phyloP scores from a whole-genome alignment of 352 stramenopile species.

The Pythium brassicae region DNA sequence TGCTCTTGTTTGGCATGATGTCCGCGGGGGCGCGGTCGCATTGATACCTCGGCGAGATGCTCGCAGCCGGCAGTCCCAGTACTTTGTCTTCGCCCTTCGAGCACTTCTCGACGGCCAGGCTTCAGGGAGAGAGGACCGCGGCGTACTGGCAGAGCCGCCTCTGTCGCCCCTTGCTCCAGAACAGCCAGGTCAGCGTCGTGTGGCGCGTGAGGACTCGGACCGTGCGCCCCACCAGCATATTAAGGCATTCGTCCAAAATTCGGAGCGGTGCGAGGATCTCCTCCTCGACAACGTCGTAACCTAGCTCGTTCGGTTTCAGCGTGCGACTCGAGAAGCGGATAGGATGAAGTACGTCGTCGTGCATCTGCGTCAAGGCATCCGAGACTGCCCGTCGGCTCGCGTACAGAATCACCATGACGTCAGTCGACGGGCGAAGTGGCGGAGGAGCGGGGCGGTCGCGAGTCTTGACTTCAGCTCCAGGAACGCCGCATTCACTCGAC shows the following conservation, averaged over 20 bases:
- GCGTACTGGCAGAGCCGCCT: not conserved
- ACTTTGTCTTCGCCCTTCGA: constrained; percentile 13
- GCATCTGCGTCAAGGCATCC: constrained; percentile 33
- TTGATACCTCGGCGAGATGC: not conserved
- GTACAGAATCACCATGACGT: not conserved
- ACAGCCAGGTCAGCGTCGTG: constrained; percentile 1
- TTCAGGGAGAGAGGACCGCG: not conserved
- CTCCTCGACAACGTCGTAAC: constrained; percentile 14
- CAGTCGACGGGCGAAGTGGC: not conserved
- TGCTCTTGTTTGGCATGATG: not conserved
- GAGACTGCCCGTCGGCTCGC: not conserved
- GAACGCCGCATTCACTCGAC: not conserved
- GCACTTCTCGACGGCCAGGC: not conserved
- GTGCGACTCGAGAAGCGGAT: not conserved
- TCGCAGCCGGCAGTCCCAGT: constrained; percentile 3
- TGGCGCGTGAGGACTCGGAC: not conserved
- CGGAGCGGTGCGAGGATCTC: constrained; percentile 3
- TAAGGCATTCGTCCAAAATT: constrained; percentile 5
- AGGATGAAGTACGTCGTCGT: not conserved
- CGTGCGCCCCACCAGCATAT: constrained; percentile 6
- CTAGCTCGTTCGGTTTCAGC: constrained; percentile 14
- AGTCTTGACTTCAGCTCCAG: not conserved
- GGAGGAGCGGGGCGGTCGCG: not conserved
- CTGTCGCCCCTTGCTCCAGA: not conserved
- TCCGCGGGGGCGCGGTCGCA: not conserved